phyloP scores from a whole-genome alignment of 1,139 yeast genomes.

The Kodamaea ohmeri region DNA sequence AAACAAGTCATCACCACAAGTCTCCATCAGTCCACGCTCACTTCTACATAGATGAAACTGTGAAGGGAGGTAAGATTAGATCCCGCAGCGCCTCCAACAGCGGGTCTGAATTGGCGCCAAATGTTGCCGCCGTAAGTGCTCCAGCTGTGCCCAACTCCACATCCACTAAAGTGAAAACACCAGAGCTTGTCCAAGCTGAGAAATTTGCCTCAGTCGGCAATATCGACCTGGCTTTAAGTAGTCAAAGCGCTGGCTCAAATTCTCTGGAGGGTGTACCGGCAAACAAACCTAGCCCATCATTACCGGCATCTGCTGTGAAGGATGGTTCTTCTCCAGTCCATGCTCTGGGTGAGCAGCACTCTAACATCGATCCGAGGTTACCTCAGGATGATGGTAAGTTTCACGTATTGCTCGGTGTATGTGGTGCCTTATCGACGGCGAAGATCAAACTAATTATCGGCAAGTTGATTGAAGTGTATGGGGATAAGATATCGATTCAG shows the following conservation, averaged over 20 bases:
- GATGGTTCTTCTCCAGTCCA: constrained; percentile 1
- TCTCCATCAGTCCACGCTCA: constrained; percentile 75
- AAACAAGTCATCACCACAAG: constrained; percentile 44
- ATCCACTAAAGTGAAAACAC: constrained; percentile 9
- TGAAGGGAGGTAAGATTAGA: constrained; percentile 48
- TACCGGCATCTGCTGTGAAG: constrained; percentile 4
- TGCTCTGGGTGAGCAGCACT: constrained; percentile 36
- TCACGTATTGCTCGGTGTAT: constrained; percentile 83
- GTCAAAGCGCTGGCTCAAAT: background rate
- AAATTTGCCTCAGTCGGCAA: constrained; percentile 7
- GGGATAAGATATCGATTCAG: constrained; percentile 75
- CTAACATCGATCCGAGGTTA: constrained; percentile 71
- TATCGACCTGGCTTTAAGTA: constrained; percentile 9
- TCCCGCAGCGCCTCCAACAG: constrained; percentile 43
- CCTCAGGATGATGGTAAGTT: constrained; percentile 90
- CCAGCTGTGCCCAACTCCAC: constrained; percentile 8
- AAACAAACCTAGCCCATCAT: constrained; percentile 4
- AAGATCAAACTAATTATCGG: constrained; percentile 72
- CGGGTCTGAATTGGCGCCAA: constrained; percentile 18
- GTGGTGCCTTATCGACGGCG: constrained; percentile 81
- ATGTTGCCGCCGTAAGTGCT: constrained; percentile 3
- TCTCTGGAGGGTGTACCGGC: background rate
- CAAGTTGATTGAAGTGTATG: constrained; percentile 77
- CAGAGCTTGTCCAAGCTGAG: constrained; percentile 8
- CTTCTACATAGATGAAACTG: constrained; percentile 69